Percentiles rank a stretch among this genome's conserved stretches.
These are phyloP conservation scores for Rhodotorula sp. DNA, from an alignment of 1,284 basidiomycete species.

Conservation along the genomic window DNA sequence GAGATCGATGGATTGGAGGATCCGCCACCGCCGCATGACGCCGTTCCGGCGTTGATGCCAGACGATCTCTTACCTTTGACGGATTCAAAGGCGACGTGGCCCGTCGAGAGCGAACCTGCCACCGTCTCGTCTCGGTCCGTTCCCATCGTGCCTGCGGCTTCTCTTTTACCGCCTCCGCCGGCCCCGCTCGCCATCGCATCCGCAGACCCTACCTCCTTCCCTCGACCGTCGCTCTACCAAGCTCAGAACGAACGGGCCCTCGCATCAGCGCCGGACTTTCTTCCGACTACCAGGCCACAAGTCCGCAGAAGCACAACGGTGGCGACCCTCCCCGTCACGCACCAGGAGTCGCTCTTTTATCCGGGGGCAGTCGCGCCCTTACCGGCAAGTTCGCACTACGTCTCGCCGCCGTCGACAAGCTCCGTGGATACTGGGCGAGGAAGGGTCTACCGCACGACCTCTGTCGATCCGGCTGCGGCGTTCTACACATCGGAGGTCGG, in stretches of 20 bases:
- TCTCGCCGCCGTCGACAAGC: not conserved
- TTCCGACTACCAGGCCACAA: not conserved
- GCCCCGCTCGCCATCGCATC: not conserved
- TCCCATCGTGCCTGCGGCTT: no score
- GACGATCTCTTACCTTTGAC: not conserved
- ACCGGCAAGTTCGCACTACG: not conserved
- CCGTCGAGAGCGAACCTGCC: not conserved
- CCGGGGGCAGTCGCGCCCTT: not conserved
- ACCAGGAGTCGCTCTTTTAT: not conserved
- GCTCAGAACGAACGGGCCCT: not conserved
- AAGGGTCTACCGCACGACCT: rapidly evolving
- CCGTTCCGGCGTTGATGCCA: not conserved
- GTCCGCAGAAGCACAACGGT: not conserved
- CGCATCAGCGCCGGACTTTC: no score
- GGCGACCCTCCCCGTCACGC: not conserved
- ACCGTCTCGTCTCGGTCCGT: not conserved
- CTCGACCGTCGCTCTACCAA: not conserved
- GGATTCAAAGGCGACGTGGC: no score
- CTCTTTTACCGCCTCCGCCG: not conserved
- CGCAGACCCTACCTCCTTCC: not conserved
- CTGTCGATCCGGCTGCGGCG: not conserved
- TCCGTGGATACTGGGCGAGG: not conserved
- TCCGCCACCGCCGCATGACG: slow-evolving; percentile 6
- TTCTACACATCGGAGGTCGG: not conserved
- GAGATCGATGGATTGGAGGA: not conserved